Conservation (phyloP, 2,329 filamentous ascomycete genomes). For the Hortaea werneckii region DNA sequence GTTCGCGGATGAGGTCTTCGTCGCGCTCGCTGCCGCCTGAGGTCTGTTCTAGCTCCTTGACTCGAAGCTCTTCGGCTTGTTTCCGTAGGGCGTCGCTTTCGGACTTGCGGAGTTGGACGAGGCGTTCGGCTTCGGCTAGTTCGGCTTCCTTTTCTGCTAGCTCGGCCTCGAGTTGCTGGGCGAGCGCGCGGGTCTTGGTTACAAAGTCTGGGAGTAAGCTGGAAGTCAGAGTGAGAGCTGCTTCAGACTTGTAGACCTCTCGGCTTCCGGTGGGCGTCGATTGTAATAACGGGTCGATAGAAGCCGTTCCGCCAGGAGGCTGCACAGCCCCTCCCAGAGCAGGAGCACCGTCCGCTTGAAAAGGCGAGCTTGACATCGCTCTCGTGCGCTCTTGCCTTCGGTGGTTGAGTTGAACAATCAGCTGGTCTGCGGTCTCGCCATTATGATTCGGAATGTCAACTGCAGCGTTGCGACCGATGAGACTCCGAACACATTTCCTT, state of each 20-base stretch:
- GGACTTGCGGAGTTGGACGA: slow-evolving; percentile 50
- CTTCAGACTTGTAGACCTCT: slow-evolving; percentile 31
- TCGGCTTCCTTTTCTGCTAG: slow-evolving; percentile 59
- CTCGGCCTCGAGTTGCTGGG: slow-evolving; percentile 57
- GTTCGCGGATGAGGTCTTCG: slow-evolving; percentile 24
- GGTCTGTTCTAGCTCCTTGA: slow-evolving; percentile 45
- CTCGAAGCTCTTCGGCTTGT: slow-evolving; percentile 39
- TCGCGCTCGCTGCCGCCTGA: slow-evolving; percentile 24
- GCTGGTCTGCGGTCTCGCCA: slow-evolving; percentile 72
- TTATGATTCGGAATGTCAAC: slow-evolving; percentile 74
- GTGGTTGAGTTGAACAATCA: slow-evolving; percentile 65
- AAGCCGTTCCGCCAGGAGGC: slow-evolving; percentile 12
- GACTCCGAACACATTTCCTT: slow-evolving; percentile 59
- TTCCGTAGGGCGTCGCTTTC: slow-evolving; percentile 54
- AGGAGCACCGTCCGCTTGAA: slow-evolving; percentile 19
- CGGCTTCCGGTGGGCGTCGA: slow-evolving; percentile 8
- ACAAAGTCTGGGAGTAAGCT: slow-evolving; percentile 49
- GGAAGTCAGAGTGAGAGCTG: slow-evolving; percentile 50
- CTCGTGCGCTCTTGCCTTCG: slow-evolving; percentile 51
- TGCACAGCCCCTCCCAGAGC: slow-evolving; percentile 19
- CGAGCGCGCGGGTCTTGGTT: slow-evolving; percentile 34
- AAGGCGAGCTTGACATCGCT: slow-evolving; percentile 63
- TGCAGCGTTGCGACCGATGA: slow-evolving; percentile 66
- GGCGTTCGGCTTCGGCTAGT: slow-evolving; percentile 35
- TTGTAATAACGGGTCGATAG: slow-evolving; percentile 13